phyloP scores from a whole-genome alignment of 179 eudicot species.

The Carnegiea gigantea region DNA sequence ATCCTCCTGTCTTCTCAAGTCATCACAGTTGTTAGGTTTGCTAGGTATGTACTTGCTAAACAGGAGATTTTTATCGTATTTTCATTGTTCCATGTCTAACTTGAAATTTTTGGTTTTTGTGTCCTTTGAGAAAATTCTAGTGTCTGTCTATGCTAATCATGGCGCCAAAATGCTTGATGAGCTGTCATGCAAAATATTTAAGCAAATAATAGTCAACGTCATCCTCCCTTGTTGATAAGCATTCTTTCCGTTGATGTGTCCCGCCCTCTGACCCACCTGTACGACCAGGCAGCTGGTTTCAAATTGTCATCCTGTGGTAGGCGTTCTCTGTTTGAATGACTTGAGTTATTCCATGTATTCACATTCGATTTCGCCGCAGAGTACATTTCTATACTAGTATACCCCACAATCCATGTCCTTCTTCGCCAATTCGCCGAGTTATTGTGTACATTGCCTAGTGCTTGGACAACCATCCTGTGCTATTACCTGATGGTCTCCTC shows the following conservation, averaged over 20 bases:
- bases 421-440: not conserved
- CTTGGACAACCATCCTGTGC: not conserved
- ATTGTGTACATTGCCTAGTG: not conserved
- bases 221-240: conserved; percentile 25
- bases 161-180: not conserved
- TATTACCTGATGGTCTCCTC: not conserved
- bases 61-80: not conserved
- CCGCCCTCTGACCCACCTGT: conserved; percentile 18
- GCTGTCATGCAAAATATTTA: conserved; percentile 11
- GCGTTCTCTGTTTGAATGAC: conserved; percentile 11
- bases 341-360: conserved; percentile 17
- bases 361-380: conserved; percentile 1
- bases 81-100: not conserved
- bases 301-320: conserved; percentile 6
- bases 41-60: not conserved
- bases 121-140: not conserved
- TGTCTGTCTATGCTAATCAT: not conserved
- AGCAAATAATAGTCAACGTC: not conserved
- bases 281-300: conserved; percentile 13
- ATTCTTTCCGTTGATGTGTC: conserved; percentile 14
- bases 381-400: not conserved
- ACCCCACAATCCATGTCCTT: not conserved
- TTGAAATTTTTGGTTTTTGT: not conserved
- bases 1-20: not conserved
- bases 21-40: not conserved